A percentile compares a stretch with the other conserved stretches of the same genome.
These are phyloP conservation scores for Neonectria neomacrospora DNA, from an alignment of 2,329 filamentous ascomycete species.

Conservation along the genomic window DNA sequence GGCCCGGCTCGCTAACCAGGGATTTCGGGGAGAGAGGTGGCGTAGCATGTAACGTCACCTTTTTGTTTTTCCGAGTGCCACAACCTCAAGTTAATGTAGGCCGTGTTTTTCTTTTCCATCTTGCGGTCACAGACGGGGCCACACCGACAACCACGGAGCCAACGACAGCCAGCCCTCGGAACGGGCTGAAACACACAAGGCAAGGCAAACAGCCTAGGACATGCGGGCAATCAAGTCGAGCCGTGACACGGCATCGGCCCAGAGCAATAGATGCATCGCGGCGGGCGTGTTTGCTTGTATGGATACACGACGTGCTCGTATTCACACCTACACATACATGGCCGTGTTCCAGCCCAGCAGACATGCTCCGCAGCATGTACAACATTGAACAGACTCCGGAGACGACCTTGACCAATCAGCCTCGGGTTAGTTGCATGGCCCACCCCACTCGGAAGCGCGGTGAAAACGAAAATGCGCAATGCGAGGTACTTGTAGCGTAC, in stretches of 20 bases:
- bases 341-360: background rate
- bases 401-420: background rate
- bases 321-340: too few relatives aligned
- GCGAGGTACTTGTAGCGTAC: slow-evolving; percentile 1
- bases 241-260: background rate
- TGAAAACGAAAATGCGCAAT: slow-evolving; percentile 6
- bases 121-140: background rate
- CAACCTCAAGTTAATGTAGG: background rate
- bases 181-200: background rate
- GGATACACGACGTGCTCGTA: background rate
- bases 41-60: background rate
- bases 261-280: background rate
- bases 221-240: background rate
- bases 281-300: background rate
- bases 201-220: background rate
- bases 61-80: background rate
- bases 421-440: background rate
- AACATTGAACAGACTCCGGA: slow-evolving; percentile 1
- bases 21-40: background rate
- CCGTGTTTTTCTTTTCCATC: background rate
- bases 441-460: slow-evolving; percentile 7
- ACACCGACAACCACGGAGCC: background rate
- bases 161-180: background rate
- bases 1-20: background rate
- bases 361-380: background rate